phyloP scores from a whole-genome alignment of 768 basidiomycete species.

The Boletus reticulatus region DNA sequence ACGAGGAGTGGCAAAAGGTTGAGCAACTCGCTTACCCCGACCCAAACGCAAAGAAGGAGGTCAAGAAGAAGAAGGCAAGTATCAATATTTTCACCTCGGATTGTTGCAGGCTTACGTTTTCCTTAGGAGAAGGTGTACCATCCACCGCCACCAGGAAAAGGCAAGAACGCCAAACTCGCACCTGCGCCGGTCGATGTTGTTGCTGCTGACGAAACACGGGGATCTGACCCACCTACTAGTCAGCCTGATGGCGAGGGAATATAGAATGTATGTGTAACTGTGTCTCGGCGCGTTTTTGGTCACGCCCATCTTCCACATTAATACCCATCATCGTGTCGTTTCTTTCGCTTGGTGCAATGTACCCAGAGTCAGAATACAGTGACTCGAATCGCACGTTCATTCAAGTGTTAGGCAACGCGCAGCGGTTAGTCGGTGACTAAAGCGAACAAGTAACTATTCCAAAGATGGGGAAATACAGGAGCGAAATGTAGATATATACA shows the following conservation, averaged over 20 bases:
- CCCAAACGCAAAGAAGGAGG: conserved; percentile 53
- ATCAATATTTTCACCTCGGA: neutral
- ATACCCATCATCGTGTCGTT: neutral
- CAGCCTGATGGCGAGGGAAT: conserved; percentile 8
- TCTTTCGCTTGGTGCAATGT: conserved; percentile 3
- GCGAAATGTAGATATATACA: no score
- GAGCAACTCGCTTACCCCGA: conserved; percentile 85
- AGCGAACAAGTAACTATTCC: no score
- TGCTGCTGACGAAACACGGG: neutral
- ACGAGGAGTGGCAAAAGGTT: conserved; percentile 76
- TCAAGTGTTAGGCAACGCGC: no score
- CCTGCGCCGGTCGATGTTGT: conserved; percentile 6
- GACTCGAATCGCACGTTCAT: no score
- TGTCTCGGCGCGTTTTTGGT: neutral
- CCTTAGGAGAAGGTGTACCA: conserved; percentile 75
- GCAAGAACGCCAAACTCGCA: conserved; percentile 43
- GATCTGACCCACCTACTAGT: neutral
- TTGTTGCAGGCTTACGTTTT: neutral
- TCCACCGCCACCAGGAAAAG: conserved; percentile 80
- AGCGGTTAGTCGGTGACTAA: no score
- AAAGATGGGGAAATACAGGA: no score
- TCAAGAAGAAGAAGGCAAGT: conserved; percentile 59
- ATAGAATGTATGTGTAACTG: neutral
- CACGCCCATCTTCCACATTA: neutral
- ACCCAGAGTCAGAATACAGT: conserved; percentile 14